Evolutionary conservation across 768 basidiomycete genomes (phyloP).

Genomic region (Porphyrellus cyaneotinctus): DNA sequence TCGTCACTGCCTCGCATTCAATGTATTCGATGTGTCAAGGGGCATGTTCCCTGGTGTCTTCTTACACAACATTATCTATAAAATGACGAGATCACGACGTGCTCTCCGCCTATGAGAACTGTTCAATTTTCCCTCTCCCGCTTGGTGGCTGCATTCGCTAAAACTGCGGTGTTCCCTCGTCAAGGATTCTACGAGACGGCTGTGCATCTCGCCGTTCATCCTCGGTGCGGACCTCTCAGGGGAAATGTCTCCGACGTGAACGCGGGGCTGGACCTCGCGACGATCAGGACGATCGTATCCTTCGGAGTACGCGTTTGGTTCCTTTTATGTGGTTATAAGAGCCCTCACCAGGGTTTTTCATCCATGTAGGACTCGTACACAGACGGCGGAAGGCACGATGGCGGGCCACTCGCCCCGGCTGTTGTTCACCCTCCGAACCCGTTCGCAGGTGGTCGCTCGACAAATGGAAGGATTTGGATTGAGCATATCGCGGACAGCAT

Average conservation of each 20-base stretch:
- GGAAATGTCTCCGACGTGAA: slow-evolving; percentile 45
- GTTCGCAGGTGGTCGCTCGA: slow-evolving; percentile 46
- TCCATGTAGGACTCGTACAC: slow-evolving; percentile 44
- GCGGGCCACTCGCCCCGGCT: slow-evolving; percentile 39
- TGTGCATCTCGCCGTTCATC: slow-evolving; percentile 45
- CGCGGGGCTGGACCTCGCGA: slow-evolving; percentile 38
- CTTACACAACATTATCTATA: too few species aligned
- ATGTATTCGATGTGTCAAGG: not conserved
- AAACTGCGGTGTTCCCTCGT: not conserved
- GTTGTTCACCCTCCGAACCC: slow-evolving; percentile 41
- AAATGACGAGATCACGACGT: not conserved
- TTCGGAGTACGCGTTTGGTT: slow-evolving; percentile 40
- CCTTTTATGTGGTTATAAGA: not conserved
- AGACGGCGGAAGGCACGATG: slow-evolving; percentile 46
- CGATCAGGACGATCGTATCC: slow-evolving; percentile 46
- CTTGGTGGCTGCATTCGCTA: slow-evolving; percentile 1
- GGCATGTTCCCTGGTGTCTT: not conserved
- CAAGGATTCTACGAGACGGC: slow-evolving; percentile 14
- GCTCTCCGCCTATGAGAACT: not conserved
- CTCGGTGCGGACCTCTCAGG: slow-evolving; percentile 39
- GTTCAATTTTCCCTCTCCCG: slow-evolving; percentile 10
- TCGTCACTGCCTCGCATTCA: not conserved
- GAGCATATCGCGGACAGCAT: slow-evolving; percentile 41
- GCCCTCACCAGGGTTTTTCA: not conserved
- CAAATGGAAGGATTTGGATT: slow-evolving; percentile 50